phyloP scores from a whole-genome alignment of 2,329 filamentous ascomycete genomes.

The Plenodomus tracheiphilus region DNA sequence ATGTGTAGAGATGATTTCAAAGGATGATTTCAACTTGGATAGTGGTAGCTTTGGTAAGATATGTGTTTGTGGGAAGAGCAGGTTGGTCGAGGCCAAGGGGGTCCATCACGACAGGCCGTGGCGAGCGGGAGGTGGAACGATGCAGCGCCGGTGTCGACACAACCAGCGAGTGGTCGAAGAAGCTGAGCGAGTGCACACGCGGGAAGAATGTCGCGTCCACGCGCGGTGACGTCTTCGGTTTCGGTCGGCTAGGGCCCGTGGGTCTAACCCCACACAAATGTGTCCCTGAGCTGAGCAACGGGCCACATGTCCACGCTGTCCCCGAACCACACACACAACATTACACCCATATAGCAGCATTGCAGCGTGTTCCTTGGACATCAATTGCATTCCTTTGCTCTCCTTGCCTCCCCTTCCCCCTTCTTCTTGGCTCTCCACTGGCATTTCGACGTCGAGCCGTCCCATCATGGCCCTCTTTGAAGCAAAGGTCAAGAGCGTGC shows the following conservation, averaged over 20 bases:
- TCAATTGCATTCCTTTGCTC: slow-evolving; percentile 13
- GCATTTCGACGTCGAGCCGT: slow-evolving; percentile 2
- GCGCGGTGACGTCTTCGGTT: not conserved
- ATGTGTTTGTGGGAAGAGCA: too few species aligned
- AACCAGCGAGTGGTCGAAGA: too few species aligned
- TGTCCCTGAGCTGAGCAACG: not conserved
- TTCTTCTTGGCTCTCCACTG: slow-evolving; percentile 5
- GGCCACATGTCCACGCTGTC: not conserved
- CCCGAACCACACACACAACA: not conserved
- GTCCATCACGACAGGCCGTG: too few species aligned
- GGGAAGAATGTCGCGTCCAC: too few species aligned
- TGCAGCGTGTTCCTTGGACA: slow-evolving; percentile 1
- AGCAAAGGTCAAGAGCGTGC: slow-evolving; percentile 78
- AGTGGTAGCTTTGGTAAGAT: too few species aligned
- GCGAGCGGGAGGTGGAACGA: too few species aligned
- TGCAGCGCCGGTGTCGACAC: too few species aligned
- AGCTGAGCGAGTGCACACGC: too few species aligned
- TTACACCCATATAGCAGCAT: not conserved
- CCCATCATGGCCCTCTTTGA: slow-evolving; percentile 43
- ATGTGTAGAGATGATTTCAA: too few species aligned
- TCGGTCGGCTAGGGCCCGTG: not conserved
- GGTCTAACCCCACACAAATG: not conserved
- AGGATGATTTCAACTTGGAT: too few species aligned
- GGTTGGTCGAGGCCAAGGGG: too few species aligned
- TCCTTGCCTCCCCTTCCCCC: not conserved